Conservation (phyloP, 169 alveolate species). For the Plasmodium cynomolgi region DNA sequence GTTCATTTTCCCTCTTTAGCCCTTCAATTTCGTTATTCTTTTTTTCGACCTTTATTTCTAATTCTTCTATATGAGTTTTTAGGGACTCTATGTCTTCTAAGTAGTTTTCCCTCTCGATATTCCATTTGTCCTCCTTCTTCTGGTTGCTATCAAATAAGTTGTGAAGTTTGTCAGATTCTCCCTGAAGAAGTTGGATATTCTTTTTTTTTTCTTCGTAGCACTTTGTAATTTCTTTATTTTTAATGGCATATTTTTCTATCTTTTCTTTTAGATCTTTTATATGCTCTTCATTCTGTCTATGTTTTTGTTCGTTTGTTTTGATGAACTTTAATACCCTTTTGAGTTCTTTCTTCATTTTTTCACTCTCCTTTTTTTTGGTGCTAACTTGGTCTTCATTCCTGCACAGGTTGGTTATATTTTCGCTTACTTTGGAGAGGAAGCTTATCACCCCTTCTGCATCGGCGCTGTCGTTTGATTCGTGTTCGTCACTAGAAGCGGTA, state of each 20-base stretch:
- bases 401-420: background rate
- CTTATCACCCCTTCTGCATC: background rate
- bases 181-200: conserved; percentile 16
- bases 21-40: conserved; percentile 63
- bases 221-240: conserved; percentile 17
- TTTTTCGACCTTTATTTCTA: conserved; percentile 49
- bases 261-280: conserved; percentile 23
- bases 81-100: conserved; percentile 45
- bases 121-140: conserved; percentile 65
- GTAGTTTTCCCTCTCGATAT: conserved; percentile 46
- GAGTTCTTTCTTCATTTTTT: background rate
- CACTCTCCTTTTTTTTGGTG: background rate
- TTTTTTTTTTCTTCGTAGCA: conserved; percentile 50
- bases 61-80: conserved; percentile 37
- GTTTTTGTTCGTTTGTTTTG: background rate
- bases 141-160: conserved; percentile 52
- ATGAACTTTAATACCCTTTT: background rate
- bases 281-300: background rate
- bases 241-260: conserved; percentile 5
- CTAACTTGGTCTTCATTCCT: background rate
- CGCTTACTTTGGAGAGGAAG: background rate
- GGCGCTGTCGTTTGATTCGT: background rate
- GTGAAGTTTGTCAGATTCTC: conserved; percentile 40
- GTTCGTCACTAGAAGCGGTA: background rate
- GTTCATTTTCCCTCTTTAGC: conserved; percentile 65